A percentile compares a stretch with the other conserved stretches of the same genome.
phyloP scores from a whole-genome alignment of 2,329 filamentous ascomycete species.

The Tolypocladium ophioglossoides region DNA sequence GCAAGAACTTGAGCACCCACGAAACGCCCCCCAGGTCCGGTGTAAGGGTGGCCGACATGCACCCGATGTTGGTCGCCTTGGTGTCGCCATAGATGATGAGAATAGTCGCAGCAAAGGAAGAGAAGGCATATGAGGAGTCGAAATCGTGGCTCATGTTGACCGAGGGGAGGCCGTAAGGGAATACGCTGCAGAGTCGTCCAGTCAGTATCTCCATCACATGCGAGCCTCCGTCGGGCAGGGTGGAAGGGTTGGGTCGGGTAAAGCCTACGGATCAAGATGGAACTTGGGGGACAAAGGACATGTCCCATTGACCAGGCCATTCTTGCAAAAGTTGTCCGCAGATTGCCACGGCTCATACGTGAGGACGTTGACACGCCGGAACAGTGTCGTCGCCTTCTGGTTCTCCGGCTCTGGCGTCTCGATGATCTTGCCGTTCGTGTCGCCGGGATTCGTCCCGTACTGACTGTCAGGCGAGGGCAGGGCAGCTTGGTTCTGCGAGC shows the following conservation, averaged over 20 bases:
- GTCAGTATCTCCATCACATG: slow-evolving; percentile 1
- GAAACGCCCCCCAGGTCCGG: slow-evolving; percentile 66
- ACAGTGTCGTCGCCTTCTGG: slow-evolving; percentile 61
- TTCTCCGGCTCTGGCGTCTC: slow-evolving; percentile 42
- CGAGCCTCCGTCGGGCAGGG: neutral
- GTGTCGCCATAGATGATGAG: slow-evolving; percentile 65
- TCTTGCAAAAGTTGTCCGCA: slow-evolving; percentile 54
- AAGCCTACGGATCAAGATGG: slow-evolving; percentile 17
- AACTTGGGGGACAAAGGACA: slow-evolving; percentile 76
- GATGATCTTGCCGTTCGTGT: slow-evolving; percentile 66
- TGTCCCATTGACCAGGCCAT: slow-evolving; percentile 43
- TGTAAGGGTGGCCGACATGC: slow-evolving; percentile 72
- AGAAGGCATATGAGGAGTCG: slow-evolving; percentile 73
- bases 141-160: slow-evolving; percentile 68
- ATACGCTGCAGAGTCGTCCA: slow-evolving; percentile 13
- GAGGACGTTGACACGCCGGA: slow-evolving; percentile 61
- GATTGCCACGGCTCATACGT: slow-evolving; percentile 60
- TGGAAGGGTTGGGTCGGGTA: neutral
- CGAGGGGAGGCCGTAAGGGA: slow-evolving; percentile 48
- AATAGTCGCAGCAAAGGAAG: slow-evolving; percentile 67
- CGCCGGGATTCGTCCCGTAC: slow-evolving; percentile 50
- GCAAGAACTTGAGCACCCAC: slow-evolving; percentile 64
- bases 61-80: slow-evolving; percentile 56
- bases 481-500: slow-evolving; percentile 44
- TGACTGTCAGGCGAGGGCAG: slow-evolving; percentile 51